phyloP scores from a whole-genome alignment of 2,329 filamentous ascomycete species.

The Monosporascus sp. region DNA sequence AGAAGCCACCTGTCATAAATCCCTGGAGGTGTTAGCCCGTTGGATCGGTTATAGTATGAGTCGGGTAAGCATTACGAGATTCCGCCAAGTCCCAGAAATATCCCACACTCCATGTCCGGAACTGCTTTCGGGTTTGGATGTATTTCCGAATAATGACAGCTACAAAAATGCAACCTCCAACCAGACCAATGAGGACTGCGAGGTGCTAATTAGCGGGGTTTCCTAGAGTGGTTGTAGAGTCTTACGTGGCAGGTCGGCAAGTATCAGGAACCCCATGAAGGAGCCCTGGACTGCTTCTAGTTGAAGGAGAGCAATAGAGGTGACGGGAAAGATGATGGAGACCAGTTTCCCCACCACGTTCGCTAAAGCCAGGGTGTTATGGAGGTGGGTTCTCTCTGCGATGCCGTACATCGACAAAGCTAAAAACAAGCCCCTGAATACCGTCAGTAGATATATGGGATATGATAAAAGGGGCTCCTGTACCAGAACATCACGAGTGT shows the following conservation, averaged over 20 bases:
- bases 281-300: constrained; percentile 6
- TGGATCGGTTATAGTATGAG: constrained; percentile 3
- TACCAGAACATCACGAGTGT: constrained; percentile 13
- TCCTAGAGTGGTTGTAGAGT: neutral
- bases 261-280: constrained; percentile 7
- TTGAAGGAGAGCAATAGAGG: constrained; percentile 12
- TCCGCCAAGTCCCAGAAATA: constrained; percentile 21
- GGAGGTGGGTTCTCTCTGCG: constrained; percentile 4
- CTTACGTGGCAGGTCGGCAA: constrained; percentile 13
- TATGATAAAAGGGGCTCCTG: neutral
- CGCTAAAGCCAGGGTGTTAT: neutral
- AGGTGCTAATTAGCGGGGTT: neutral
- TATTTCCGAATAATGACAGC: constrained; percentile 36
- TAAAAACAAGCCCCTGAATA: constrained; percentile 11
- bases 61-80: constrained; percentile 1
- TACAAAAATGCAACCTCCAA: constrained; percentile 30
- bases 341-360: constrained; percentile 9
- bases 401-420: constrained; percentile 12
- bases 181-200: constrained; percentile 35
- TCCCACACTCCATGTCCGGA: constrained; percentile 25
- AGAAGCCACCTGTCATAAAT: constrained; percentile 43
- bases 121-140: constrained; percentile 29
- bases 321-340: constrained; percentile 9
- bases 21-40: constrained; percentile 10
- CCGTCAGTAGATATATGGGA: neutral